Evolutionary conservation across 495 filamentous ascomycete genomes (phyloP), one percentile per base, ranked within the genome.

Genomic region (Xylaria castorea): DNA sequence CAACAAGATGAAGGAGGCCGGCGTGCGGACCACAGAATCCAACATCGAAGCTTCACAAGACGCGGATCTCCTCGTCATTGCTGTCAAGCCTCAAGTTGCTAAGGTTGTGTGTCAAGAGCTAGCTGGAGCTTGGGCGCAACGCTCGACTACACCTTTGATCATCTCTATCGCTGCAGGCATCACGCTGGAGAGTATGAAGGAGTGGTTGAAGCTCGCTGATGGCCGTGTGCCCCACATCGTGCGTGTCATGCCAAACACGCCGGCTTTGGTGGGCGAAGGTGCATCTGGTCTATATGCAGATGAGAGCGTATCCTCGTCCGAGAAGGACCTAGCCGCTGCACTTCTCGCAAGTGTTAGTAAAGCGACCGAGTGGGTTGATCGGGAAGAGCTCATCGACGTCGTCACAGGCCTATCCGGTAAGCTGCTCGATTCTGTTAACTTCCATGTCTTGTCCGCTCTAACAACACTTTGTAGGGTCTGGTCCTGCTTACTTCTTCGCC

Each of bases 171-270:
- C 78, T 34, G 80, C 80, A 14, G 80, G 80, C 48, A 80, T 81
- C 70, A 81, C 79, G 44, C 62, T 79, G 53, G 34, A 66, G 20
- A 78, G 75, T 66, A 48, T 82, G 68, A 78, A 70, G 71, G 75
- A 76, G 53, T 81, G 80, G 80, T 62, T 81, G 20, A 73, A 69
- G 62, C 75, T 78, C n/a, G 69, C 76, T 46, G 80, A 75, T 61
- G 80, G 80, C 5, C 75, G 76, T 48, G 70, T 72, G 11, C 78
- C 78, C 7, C 78, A 77, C 36, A 77, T 81, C 42, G 74, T 82
- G 9, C 75, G 81, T 25, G 81, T 81, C 57, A 82, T 82, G 81
- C 81, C 81, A 8, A 82, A 82, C 63, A 82, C 81, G n/a, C 81
- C 81, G n/a, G 80, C 81, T 3, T 66, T 82, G 40, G 72, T 81